Conservation (phyloP, 345 rosid species). For the Bruguiera gymnorhiza region DNA sequence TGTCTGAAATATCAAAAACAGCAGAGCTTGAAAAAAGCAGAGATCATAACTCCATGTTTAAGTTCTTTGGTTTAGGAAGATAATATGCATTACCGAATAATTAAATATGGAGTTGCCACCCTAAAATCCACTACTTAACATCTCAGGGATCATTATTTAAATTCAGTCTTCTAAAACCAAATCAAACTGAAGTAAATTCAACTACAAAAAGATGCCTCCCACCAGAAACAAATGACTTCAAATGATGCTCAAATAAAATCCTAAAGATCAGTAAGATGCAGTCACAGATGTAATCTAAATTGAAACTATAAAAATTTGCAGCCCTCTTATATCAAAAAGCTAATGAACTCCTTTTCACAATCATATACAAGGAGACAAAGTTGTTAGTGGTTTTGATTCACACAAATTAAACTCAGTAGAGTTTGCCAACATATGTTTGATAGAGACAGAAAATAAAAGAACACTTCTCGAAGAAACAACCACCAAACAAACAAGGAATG, state of each 20-base stretch:
- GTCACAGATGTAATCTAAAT: background rate
- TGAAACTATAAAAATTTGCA: background rate
- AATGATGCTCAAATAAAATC: background rate
- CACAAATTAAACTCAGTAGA: background rate
- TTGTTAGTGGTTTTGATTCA: background rate
- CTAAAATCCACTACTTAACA: background rate
- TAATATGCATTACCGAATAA: too few species aligned
- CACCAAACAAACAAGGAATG: background rate
- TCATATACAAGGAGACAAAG: background rate
- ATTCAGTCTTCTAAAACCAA: slow-evolving; percentile 7
- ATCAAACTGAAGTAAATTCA: background rate
- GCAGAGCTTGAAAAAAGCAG: too few species aligned
- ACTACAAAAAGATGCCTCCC: slow-evolving; percentile 7
- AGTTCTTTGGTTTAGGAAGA: too few species aligned
- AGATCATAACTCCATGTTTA: too few species aligned
- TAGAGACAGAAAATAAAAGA: background rate
- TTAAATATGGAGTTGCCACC: too few species aligned
- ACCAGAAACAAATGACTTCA: slow-evolving; percentile 4
- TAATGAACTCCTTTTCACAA: background rate
- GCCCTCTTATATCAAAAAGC: background rate
- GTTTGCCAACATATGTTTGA: background rate
- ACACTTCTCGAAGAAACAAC: background rate
- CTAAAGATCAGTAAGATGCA: too few species aligned
- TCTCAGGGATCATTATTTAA: background rate
- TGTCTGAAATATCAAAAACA: too few species aligned